phyloP scores from a whole-genome alignment of 768 basidiomycete species.

The Chalciporus piperatus region DNA sequence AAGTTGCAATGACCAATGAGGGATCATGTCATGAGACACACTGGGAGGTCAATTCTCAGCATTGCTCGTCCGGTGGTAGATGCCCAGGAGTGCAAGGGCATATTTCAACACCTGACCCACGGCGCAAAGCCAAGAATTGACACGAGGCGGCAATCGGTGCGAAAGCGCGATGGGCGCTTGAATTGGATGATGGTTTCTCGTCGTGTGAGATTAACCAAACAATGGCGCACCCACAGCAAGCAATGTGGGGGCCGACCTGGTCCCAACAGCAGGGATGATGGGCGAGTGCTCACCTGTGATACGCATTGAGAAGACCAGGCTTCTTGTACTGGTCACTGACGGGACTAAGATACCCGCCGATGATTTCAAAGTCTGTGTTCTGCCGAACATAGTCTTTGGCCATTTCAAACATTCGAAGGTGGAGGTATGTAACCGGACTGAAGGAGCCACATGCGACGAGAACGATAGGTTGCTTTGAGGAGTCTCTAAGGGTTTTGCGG shows the following conservation, averaged over 20 bases:
- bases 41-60: conserved; percentile 4
- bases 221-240: not conserved
- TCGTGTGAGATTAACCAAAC: not conserved
- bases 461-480: conserved; percentile 79
- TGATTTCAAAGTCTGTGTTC: conserved; percentile 89
- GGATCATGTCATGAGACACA: conserved; percentile 8
- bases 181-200: conserved; percentile 4
- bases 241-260: not conserved
- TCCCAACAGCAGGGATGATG: not conserved
- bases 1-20: conserved; percentile 9
- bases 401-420: conserved; percentile 99
- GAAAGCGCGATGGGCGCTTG: not conserved
- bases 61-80: not conserved
- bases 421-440: conserved; percentile 96
- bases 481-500: conserved; percentile 51
- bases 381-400: conserved; percentile 93
- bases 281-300: conserved; percentile 69
- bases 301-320: conserved; percentile 83
- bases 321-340: conserved; percentile 98
- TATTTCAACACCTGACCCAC: conserved; percentile 1
- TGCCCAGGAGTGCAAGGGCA: conserved; percentile 5
- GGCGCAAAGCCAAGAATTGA: conserved; percentile 4
- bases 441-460: conserved; percentile 98
- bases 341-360: conserved; percentile 95
- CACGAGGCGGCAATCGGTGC: conserved; percentile 18